A percentile compares a stretch with the other conserved stretches of the same genome.
Evolutionary conservation across 306 rosid genomes (phyloP).

Genomic region (Abrus pulchellus): DNA sequence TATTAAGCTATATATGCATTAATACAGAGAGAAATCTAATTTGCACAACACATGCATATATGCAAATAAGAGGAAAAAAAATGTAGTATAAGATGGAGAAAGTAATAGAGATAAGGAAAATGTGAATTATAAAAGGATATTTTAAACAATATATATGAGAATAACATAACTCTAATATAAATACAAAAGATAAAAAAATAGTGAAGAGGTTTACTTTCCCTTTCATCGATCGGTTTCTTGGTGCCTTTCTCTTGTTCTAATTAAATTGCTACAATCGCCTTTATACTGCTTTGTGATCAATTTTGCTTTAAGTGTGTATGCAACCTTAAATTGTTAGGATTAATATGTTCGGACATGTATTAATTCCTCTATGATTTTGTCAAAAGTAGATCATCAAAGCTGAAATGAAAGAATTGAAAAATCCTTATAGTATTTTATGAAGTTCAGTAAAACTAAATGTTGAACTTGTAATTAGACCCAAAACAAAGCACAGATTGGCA

Average conservation of each 20-base stretch:
- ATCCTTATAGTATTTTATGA: background rate
- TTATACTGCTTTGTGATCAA: background rate
- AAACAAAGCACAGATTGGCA: background rate
- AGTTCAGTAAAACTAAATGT: constrained; percentile 2
- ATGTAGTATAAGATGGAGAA: too few relatives aligned
- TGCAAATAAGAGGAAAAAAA: too few relatives aligned
- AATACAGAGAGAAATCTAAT: background rate
- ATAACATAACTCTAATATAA: too few relatives aligned
- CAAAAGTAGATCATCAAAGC: background rate
- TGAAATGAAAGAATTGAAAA: background rate
- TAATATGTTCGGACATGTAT: background rate
- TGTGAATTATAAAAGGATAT: too few relatives aligned
- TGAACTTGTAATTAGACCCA: background rate
- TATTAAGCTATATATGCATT: background rate
- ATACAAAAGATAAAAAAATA: background rate
- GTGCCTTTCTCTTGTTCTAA: background rate
- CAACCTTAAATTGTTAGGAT: constrained; percentile 8
- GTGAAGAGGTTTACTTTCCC: background rate
- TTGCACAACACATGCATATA: too few relatives aligned
- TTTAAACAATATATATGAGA: too few relatives aligned
- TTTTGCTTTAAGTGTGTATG: background rate
- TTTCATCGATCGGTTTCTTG: background rate
- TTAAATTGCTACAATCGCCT: background rate
- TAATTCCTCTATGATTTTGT: background rate
- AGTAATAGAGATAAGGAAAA: too few relatives aligned